Conservation (phyloP, 1,139 yeast genomes). For the Taphrina sp. region DNA sequence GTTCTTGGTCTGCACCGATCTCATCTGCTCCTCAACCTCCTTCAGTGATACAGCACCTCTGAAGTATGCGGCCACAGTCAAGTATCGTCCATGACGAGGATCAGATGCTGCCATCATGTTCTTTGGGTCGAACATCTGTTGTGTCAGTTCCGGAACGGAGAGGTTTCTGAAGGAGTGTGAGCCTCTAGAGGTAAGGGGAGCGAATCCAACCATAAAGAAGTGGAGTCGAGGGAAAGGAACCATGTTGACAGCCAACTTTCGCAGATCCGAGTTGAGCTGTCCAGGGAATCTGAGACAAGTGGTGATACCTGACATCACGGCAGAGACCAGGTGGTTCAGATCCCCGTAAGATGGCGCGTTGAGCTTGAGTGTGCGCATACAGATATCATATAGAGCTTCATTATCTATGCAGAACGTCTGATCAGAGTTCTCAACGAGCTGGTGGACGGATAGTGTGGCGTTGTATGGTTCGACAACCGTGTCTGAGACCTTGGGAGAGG, state of each 20-base stretch:
- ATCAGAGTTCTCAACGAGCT: constrained; percentile 49
- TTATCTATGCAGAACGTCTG: constrained; percentile 52
- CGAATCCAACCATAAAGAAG: constrained; percentile 51
- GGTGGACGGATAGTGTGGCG: constrained; percentile 49
- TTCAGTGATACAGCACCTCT: constrained; percentile 50
- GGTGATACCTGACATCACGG: constrained; percentile 52
- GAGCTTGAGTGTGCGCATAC: constrained; percentile 48
- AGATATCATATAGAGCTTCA: constrained; percentile 51
- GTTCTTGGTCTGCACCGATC: constrained; percentile 45
- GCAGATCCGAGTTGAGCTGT: constrained; percentile 50
- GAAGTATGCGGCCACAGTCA: constrained; percentile 51
- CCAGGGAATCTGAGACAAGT: constrained; percentile 52
- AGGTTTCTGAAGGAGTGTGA: constrained; percentile 47
- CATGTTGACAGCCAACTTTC: constrained; percentile 51
- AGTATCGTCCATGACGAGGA: constrained; percentile 49
- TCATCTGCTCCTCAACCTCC: constrained; percentile 50
- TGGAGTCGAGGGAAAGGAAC: constrained; percentile 52
- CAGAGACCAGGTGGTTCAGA: constrained; percentile 48
- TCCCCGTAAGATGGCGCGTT: constrained; percentile 48
- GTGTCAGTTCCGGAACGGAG: constrained; percentile 50
- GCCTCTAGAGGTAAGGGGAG: constrained; percentile 50
- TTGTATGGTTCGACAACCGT: constrained; percentile 52
- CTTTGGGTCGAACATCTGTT: constrained; percentile 50
- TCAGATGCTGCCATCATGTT: constrained; percentile 52
- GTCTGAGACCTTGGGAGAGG: constrained; percentile 50